Conservation (phyloP, 106 monocot genomes). For the Dactylorhiza incarnata region DNA sequence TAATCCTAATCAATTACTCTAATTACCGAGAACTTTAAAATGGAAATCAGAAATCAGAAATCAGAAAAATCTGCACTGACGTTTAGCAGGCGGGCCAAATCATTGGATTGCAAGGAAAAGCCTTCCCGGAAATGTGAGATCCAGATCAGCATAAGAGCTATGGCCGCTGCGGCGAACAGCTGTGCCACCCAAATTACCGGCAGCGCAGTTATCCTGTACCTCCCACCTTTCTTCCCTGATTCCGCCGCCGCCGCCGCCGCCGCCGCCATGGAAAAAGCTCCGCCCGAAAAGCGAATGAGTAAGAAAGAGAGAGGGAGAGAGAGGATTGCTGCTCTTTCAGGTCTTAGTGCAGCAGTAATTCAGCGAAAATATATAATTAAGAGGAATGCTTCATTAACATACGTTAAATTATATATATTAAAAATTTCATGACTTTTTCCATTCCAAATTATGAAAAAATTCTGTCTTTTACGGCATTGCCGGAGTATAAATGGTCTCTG, state of each 20-base stretch:
- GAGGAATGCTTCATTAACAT: too few relatives aligned
- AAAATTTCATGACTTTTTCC: too few relatives aligned
- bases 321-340: not conserved
- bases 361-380: too few relatives aligned
- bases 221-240: not conserved
- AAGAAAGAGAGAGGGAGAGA: not conserved
- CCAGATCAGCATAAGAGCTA: constrained; percentile 1
- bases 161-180: not conserved
- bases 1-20: not conserved
- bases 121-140: not conserved
- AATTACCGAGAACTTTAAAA: not conserved
- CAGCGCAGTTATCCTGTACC: not conserved
- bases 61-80: not conserved
- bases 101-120: not conserved
- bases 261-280: not conserved
- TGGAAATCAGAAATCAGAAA: not conserved
- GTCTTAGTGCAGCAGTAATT: too few relatives aligned
- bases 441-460: too few relatives aligned
- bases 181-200: not conserved
- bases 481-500: too few relatives aligned
- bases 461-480: too few relatives aligned
- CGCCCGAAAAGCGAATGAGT: not conserved
- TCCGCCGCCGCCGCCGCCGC: too few relatives aligned
- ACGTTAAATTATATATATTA: too few relatives aligned
- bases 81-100: not conserved